phyloP scores from a whole-genome alignment of 345 rosid genomes.

The Syzygium oleosum region DNA sequence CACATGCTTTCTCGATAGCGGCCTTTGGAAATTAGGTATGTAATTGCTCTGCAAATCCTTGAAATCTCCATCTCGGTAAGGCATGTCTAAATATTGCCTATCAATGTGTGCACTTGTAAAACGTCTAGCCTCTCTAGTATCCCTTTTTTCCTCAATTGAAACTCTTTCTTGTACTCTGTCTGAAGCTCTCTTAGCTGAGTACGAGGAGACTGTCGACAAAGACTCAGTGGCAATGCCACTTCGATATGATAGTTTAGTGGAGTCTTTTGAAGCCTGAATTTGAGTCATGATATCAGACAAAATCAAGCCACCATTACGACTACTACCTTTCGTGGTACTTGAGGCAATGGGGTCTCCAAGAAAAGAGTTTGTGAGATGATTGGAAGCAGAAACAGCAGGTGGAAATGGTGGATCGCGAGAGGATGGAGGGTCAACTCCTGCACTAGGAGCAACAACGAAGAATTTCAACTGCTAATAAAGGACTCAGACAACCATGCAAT shows the following conservation, averaged over 20 bases:
- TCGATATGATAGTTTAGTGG: slow-evolving; percentile 56
- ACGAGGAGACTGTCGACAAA: slow-evolving; percentile 50
- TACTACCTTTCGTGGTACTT: slow-evolving; percentile 42
- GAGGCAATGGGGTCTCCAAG: slow-evolving; percentile 45
- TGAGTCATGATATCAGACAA: slow-evolving; percentile 85
- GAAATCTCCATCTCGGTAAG: slow-evolving; percentile 46
- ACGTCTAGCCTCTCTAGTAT: slow-evolving; percentile 63
- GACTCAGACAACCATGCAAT: slow-evolving; percentile 4
- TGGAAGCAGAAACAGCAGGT: slow-evolving; percentile 67
- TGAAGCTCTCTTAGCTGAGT: slow-evolving; percentile 53
- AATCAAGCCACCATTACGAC: slow-evolving; percentile 74
- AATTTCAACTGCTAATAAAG: slow-evolving; percentile 50
- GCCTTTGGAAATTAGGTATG: slow-evolving; percentile 96
- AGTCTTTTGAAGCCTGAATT: slow-evolving; percentile 94
- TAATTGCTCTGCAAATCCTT: slow-evolving; percentile 67
- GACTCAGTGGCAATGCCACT: slow-evolving; percentile 50
- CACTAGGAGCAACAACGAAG: slow-evolving; percentile 63
- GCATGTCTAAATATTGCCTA: slow-evolving; percentile 61
- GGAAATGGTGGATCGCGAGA: slow-evolving; percentile 94
- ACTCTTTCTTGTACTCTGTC: slow-evolving; percentile 65
- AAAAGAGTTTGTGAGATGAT: slow-evolving; percentile 37
- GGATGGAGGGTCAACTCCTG: slow-evolving; percentile 99
- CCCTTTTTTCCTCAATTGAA: slow-evolving; percentile 61
- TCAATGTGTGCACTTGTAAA: slow-evolving; percentile 42
- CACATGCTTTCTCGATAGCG: slow-evolving; percentile 77